phyloP scores from a whole-genome alignment of 352 stramenopile species.

The Phytopythium ostracodes region DNA sequence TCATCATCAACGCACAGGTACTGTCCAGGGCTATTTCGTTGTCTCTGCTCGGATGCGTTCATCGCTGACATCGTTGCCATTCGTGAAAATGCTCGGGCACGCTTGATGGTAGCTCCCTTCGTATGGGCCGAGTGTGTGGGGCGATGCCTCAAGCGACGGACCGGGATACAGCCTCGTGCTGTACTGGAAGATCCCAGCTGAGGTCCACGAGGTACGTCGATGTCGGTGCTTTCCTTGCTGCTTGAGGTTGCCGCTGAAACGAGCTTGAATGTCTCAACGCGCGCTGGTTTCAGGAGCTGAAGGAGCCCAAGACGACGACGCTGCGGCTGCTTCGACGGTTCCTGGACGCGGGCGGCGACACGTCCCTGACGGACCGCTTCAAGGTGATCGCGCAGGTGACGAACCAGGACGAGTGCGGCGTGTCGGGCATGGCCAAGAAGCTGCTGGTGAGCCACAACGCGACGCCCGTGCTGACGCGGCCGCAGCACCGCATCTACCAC shows the following conservation, averaged over 20 bases:
- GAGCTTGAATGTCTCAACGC: not conserved
- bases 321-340: conserved; percentile 71
- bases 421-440: conserved; percentile 76
- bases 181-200: conserved; percentile 77
- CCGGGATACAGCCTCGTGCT: conserved; percentile 72
- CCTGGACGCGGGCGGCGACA: conserved; percentile 55
- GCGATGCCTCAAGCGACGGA: conserved; percentile 53
- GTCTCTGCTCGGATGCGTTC: not conserved
- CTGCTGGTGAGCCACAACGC: conserved; percentile 76
- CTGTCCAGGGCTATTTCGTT: not conserved
- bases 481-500: conserved; percentile 83
- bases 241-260: not conserved
- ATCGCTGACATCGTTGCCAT: conserved; percentile 1
- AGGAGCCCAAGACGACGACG: conserved; percentile 50
- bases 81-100: too few species aligned
- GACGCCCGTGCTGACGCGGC: conserved; percentile 78
- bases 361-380: conserved; percentile 73
- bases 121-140: conserved; percentile 75
- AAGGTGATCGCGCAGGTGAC: conserved; percentile 85
- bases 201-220: conserved; percentile 44
- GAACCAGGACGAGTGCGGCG: conserved; percentile 78
- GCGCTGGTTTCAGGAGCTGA: conserved; percentile 33
- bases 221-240: not conserved
- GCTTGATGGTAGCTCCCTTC: conserved; percentile 47
- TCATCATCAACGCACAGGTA: conserved; percentile 84